Base-by-base conservation (phyloP, 75 land plant genomes). In the Picea glauca region DNA sequence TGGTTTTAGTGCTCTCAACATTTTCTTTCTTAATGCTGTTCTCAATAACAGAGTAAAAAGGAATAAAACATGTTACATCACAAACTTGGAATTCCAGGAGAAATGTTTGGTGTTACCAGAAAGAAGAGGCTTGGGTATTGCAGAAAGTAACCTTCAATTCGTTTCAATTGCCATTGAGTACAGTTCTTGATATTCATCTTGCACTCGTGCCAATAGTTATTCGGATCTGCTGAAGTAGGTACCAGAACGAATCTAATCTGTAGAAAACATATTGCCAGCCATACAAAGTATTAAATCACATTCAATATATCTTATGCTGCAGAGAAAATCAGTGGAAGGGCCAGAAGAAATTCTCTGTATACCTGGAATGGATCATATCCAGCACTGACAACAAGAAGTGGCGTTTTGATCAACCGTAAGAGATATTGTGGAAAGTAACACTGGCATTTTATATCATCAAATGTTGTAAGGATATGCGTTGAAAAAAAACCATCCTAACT, bases 291-390 rank as follows among this genome's bases (percentile, higher is more conserved):
- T 23, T n/a, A 62, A n/a, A 23, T 62, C 32, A 46, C n/a, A 62
- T 23, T 62, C 7, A n/a, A 62, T 62, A 23, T 23, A 20, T n/a
- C 26, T 7, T 62, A 4, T 31, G 15, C 33, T 13, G 15, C 13
- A 13, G 13, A 1, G 14, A 3, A 15, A 65, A 65, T 3, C 13
- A 65, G 32, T 13, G 4, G 21, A 30, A 30, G 5, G 2, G 13
- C 2, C 31, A 32, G 0, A 13, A 32, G 5, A 32, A 31, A 0
- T 26, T 30, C 30, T 31, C 3, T 26, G 8, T 46, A 9, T 64
- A 93, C 92, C 91, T 92, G 90, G 86, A 86, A 90, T 76, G 83
- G 81, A 83, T 94, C 94, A 77, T 92, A 94, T 32, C 87, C 94
- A 30, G 89, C 83, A 80, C 90, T 92, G 26, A 90, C 18, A 31